Evolutionary conservation across 2,329 filamentous ascomycete genomes (phyloP).

Genomic region (Canariomyces notabilis): DNA sequence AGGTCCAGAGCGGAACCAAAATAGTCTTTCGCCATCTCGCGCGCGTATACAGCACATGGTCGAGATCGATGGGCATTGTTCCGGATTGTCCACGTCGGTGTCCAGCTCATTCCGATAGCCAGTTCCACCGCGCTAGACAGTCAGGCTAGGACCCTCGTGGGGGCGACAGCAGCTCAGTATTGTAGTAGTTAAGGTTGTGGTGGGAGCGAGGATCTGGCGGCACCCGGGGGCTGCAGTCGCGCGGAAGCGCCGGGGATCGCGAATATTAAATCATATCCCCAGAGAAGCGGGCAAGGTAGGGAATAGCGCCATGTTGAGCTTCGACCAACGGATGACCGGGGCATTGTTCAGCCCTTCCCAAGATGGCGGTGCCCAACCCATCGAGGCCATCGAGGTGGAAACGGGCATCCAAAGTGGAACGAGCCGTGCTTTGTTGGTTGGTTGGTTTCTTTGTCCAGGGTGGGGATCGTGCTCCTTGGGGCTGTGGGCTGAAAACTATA

Average conservation of each 20-base stretch:
- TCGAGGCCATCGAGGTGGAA: too few species aligned
- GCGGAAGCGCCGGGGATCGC: neutral
- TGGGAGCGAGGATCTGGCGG: neutral
- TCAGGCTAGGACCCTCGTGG: neutral
- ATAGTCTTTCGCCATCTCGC: slow-evolving; percentile 47
- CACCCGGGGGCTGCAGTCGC: neutral
- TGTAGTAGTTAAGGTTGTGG: too few species aligned
- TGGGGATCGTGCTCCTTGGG: slow-evolving; percentile 1
- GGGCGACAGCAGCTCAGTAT: neutral
- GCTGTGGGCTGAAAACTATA: neutral
- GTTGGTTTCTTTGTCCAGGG: slow-evolving; percentile 1
- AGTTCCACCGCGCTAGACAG: neutral
- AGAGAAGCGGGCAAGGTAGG: neutral
- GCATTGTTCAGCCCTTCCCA: slow-evolving; percentile 5
- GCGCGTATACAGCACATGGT: slow-evolving; percentile 49
- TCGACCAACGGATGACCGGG: neutral
- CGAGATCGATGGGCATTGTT: slow-evolving; percentile 34
- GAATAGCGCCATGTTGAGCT: neutral
- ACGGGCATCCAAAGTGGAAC: neutral
- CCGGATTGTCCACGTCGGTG: neutral
- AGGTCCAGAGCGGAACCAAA: slow-evolving; percentile 46
- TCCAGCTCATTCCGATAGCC: neutral
- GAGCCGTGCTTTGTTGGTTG: slow-evolving; percentile 4
- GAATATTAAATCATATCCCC: neutral
- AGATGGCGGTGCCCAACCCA: slow-evolving; percentile 2